phyloP scores from a whole-genome alignment of 2,329 filamentous ascomycete genomes.

The Diaporthe longicolla region DNA sequence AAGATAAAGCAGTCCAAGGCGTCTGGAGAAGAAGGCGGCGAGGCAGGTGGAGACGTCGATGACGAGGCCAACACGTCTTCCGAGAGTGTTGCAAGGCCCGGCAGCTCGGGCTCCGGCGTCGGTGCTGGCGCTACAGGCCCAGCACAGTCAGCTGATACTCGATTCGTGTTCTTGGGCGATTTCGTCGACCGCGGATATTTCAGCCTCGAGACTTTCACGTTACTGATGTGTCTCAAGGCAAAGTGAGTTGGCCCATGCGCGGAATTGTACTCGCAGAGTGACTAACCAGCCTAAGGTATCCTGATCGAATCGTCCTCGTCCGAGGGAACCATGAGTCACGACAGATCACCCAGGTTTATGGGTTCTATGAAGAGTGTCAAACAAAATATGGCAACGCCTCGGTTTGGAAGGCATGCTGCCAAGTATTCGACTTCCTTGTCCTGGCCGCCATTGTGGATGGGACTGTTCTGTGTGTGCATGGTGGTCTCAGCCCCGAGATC shows the following conservation, averaged over 20 bases:
- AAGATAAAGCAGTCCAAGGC: slow-evolving; percentile 80
- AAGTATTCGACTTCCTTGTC: slow-evolving; percentile 98
- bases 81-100: slow-evolving; percentile 61
- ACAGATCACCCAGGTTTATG: slow-evolving; percentile 98
- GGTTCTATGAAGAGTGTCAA: slow-evolving; percentile 98
- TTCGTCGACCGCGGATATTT: slow-evolving; percentile 99
- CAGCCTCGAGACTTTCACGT: slow-evolving; percentile 96
- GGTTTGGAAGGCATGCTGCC: slow-evolving; percentile 99
- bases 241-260: slow-evolving; percentile 59
- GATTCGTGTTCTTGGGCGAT: slow-evolving; percentile 80
- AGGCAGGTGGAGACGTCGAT: slow-evolving; percentile 58
- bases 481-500: slow-evolving; percentile 89
- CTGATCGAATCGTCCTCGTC: slow-evolving; percentile 93
- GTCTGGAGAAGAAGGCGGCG: slow-evolving; percentile 48
- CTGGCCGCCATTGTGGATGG: slow-evolving; percentile 98
- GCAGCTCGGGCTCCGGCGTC: slow-evolving; percentile 51
- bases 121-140: slow-evolving; percentile 53
- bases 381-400: slow-evolving; percentile 99
- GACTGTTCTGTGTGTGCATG: slow-evolving; percentile 98
- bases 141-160: slow-evolving; percentile 66
- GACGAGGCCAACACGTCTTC: slow-evolving; percentile 63
- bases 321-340: slow-evolving; percentile 98
- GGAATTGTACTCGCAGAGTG: slow-evolving; percentile 27
- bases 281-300: slow-evolving; percentile 76
- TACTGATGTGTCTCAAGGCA: slow-evolving; percentile 93